Conservation (phyloP, 2,329 filamentous ascomycete species). For the Plectosphaerella plurivora region DNA sequence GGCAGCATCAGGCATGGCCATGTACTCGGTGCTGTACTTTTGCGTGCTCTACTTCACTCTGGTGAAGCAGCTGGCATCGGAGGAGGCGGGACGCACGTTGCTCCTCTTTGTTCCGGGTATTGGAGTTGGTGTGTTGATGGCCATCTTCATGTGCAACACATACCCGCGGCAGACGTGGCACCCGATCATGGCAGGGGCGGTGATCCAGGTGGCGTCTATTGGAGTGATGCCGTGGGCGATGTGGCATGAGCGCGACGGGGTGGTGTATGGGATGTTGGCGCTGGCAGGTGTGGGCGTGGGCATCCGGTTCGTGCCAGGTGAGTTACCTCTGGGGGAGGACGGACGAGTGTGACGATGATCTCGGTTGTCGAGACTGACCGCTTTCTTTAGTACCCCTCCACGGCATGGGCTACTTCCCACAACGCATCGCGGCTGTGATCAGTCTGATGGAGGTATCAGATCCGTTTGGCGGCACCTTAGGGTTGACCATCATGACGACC, state of each 20-base stretch:
- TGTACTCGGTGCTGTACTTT: constrained; percentile 55
- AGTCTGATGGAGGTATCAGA: constrained; percentile 55
- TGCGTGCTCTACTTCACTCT: constrained; percentile 64
- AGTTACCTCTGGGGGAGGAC: not conserved
- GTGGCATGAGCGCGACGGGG: constrained; percentile 36
- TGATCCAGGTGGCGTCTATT: constrained; percentile 55
- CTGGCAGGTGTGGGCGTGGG: constrained; percentile 60
- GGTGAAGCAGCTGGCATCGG: constrained; percentile 37
- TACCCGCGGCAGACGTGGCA: constrained; percentile 59
- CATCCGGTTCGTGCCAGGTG: constrained; percentile 57
- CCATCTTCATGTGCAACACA: constrained; percentile 55
- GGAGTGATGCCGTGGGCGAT: constrained; percentile 55
- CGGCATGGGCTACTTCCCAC: constrained; percentile 56
- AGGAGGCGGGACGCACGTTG: constrained; percentile 50
- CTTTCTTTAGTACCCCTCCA: constrained; percentile 46
- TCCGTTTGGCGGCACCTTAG: constrained; percentile 61
- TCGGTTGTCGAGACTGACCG: not conserved
- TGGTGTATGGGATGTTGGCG: constrained; percentile 64
- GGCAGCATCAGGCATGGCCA: constrained; percentile 53
- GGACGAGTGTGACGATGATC: not conserved
- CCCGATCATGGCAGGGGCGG: constrained; percentile 50
- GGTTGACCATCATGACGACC: constrained; percentile 62
- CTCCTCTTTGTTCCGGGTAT: constrained; percentile 62
- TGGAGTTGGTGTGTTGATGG: constrained; percentile 52
- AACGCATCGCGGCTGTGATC: constrained; percentile 52